These are phyloP conservation scores for Ceratocystis cubensis DNA, from an alignment of 2,329 filamentous ascomycete genomes.

Conservation along the genomic window DNA sequence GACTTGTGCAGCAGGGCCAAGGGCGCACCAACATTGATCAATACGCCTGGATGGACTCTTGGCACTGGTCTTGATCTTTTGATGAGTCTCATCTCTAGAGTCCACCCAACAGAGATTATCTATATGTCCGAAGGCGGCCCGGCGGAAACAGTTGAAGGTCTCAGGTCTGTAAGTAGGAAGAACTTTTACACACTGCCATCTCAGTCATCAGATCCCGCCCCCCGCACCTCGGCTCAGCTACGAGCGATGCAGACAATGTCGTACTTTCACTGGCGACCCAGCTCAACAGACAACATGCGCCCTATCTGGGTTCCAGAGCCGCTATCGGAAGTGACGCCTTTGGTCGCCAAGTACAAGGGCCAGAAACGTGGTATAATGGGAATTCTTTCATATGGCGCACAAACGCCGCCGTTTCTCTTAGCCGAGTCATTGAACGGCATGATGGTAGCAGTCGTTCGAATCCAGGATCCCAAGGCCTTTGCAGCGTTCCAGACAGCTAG, in stretches of 20 bases:
- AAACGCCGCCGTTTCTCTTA: conserved; percentile 45
- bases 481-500: conserved; percentile 23
- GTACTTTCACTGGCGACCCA: conserved; percentile 49
- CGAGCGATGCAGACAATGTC: conserved; percentile 67
- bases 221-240: conserved; percentile 52
- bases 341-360: conserved; percentile 48
- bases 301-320: conserved; percentile 41
- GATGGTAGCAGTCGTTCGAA: conserved; percentile 52
- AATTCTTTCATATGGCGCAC: conserved; percentile 55
- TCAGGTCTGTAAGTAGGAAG: conserved; percentile 35
- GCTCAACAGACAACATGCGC: not conserved
- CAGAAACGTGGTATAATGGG: conserved; percentile 44
- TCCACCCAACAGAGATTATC: conserved; percentile 49
- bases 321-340: conserved; percentile 45
- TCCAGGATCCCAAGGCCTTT: conserved; percentile 44
- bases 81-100: conserved; percentile 39
- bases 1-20: conserved; percentile 51
- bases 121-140: conserved; percentile 57
- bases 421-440: conserved; percentile 56
- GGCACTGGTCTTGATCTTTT: conserved; percentile 57
- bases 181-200: conserved; percentile 45
- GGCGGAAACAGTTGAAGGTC: conserved; percentile 41
- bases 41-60: conserved; percentile 62
- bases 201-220: conserved; percentile 41
- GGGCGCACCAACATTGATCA: conserved; percentile 51